Evolutionary conservation across 495 filamentous ascomycete genomes (phyloP), one percentile per base, ranked within the genome.

Genomic region (Daldinia childiae): DNA sequence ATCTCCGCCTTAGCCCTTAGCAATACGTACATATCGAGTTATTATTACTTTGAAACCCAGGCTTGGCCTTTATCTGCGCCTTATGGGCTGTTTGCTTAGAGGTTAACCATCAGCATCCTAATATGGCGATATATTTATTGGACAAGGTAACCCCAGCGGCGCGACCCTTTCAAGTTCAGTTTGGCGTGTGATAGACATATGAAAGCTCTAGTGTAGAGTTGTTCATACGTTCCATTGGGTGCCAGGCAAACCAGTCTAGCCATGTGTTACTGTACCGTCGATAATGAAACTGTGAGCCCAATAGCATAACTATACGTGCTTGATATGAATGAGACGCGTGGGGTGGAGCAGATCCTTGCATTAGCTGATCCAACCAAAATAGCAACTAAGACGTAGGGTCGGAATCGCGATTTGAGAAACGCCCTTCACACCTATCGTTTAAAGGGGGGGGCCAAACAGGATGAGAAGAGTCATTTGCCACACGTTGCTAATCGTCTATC

Each of bases 291-390:
- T 48, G 1, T 56, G 30, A 60, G 51, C 34, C 71, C 62, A 73
- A 66, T 73, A 51, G 43, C 60, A 66, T 52, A 14, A n/a, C 38
- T 36, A 63, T 34, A 52, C 50, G 58, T 38, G 64, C 51, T 55
- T 48, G 41, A 59, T 41, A 54, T 64, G 36, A 68, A 58, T 32
- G 57, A 58, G 56, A 65, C 26, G 71, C 71, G 71, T 73, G 71
- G 71, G 71, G 66, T 73, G 34, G 60, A 69, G 71, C 9, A 62
- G 71, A 69, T 66, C 71, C 71, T 73, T 73, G 62, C 66, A 73
- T 73, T 62, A 58, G 52, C 57, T 48, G 59, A 58, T 15, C 57
- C 66, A 63, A 57, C 66, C 62, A 51, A 27, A 61, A 36, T 66
- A 45, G 24, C 24, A 61, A 73, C 50, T 69, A 57, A 69, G 65